phyloP scores from a whole-genome alignment of 371 early-diverging fungal species.

The Rhizopus microsporus region DNA sequence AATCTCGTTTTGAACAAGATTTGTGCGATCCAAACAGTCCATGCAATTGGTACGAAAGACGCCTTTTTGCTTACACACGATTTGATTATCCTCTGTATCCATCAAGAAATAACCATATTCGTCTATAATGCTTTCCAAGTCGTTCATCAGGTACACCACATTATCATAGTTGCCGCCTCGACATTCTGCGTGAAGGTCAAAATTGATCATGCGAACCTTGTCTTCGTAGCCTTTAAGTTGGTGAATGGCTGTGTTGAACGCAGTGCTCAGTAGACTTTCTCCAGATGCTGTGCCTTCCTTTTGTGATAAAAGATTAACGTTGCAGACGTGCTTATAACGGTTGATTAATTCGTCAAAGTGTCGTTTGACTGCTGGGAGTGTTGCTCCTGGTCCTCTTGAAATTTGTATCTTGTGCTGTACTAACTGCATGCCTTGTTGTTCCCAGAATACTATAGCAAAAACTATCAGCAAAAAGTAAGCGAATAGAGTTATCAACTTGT shows the following conservation, averaged over 20 bases:
- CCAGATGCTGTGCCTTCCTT: constrained; percentile 60
- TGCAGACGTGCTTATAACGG: constrained; percentile 75
- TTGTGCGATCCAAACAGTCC: constrained; percentile 95
- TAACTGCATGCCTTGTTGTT: constrained; percentile 87
- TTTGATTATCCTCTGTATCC: constrained; percentile 55
- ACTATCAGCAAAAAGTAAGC: not conserved
- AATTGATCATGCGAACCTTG: constrained; percentile 61
- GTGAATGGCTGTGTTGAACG: constrained; percentile 64
- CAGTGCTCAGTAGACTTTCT: constrained; percentile 71
- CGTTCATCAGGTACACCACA: constrained; percentile 54
- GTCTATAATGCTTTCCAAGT: constrained; percentile 50
- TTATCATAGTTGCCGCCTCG: constrained; percentile 82
- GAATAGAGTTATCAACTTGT: constrained; percentile 1
- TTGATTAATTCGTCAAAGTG: constrained; percentile 80
- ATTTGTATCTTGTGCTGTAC: constrained; percentile 82
- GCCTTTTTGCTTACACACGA: constrained; percentile 73
- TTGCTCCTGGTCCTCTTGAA: constrained; percentile 66
- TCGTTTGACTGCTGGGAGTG: constrained; percentile 75
- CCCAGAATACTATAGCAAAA: constrained; percentile 85
- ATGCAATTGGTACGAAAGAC: constrained; percentile 95
- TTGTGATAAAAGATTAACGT: constrained; percentile 82
- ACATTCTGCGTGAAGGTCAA: constrained; percentile 86
- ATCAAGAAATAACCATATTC: constrained; percentile 69
- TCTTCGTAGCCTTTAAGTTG: constrained; percentile 30
- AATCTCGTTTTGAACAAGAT: constrained; percentile 69